These are phyloP conservation scores for Podosphaera fusca DNA, from an alignment of 2,329 filamentous ascomycete genomes.

Conservation along the genomic window DNA sequence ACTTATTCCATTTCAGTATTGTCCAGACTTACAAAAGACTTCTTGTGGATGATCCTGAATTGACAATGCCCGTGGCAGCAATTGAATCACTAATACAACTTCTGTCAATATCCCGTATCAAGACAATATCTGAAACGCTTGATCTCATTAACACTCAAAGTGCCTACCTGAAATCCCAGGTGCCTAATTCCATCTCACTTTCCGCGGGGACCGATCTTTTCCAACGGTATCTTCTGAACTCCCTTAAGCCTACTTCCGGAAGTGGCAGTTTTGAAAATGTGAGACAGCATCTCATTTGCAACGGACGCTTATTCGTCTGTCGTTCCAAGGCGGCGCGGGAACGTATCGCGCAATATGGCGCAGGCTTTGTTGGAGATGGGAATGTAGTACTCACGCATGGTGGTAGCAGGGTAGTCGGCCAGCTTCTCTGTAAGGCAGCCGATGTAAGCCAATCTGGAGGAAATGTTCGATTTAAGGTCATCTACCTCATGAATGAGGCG, in stretches of 20 bases:
- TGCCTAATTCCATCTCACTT: constrained; percentile 75
- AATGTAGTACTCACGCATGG: constrained; percentile 77
- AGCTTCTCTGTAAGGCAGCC: constrained; percentile 50
- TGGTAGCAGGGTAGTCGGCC: constrained; percentile 62
- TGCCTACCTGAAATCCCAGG: constrained; percentile 48
- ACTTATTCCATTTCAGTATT: constrained; percentile 19
- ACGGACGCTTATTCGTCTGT: constrained; percentile 67
- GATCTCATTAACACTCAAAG: constrained; percentile 62
- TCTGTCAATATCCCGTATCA: constrained; percentile 54
- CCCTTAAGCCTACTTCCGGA: constrained; percentile 23
- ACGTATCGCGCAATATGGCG: constrained; percentile 59
- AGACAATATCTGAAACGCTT: constrained; percentile 84
- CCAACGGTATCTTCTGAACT: constrained; percentile 74
- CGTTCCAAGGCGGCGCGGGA: constrained; percentile 68
- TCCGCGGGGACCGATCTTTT: constrained; percentile 90
- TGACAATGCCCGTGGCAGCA: constrained; percentile 88
- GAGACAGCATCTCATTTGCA: constrained; percentile 60
- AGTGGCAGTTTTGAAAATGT: constrained; percentile 57
- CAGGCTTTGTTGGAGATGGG: constrained; percentile 56
- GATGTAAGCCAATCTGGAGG: constrained; percentile 31
- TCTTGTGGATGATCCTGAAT: constrained; percentile 47
- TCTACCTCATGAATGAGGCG: constrained; percentile 46
- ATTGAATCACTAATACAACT: constrained; percentile 80
- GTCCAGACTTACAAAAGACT: constrained; percentile 42
- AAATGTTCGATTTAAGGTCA: constrained; percentile 52